phyloP scores from a whole-genome alignment of 2,329 filamentous ascomycete species.

The Talaromyces piceae region DNA sequence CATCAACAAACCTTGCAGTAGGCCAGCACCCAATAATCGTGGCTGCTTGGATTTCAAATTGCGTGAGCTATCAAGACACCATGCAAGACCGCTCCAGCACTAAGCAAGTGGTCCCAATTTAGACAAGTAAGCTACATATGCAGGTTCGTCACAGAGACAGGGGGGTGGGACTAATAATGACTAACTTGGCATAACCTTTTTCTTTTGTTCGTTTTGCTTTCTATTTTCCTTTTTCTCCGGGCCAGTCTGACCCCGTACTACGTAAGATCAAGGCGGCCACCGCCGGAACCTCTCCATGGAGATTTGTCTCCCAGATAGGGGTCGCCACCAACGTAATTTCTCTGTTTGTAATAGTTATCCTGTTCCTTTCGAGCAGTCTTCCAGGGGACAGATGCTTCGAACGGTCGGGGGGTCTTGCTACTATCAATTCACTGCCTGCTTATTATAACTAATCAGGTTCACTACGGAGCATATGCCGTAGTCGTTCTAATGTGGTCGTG shows the following conservation, averaged over 20 bases:
- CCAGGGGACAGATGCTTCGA: no score
- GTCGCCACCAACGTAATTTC: no score
- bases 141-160: not conserved
- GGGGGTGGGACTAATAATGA: not conserved
- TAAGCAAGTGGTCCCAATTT: not conserved
- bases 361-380: no score
- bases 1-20: not conserved
- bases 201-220: no score
- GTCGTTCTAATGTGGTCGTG: no score
- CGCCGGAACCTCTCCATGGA: not conserved
- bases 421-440: no score
- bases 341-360: no score
- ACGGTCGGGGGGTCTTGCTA: no score
- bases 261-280: not conserved
- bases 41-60: not conserved
- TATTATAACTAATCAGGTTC: not conserved
- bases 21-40: not conserved
- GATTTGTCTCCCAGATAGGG: not conserved
- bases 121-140: not conserved
- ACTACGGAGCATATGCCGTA: not conserved
- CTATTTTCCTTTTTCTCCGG: not conserved
- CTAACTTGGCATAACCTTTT: no score
- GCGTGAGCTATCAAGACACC: not conserved
- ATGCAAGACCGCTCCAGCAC: not conserved
- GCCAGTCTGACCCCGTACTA: no score